A percentile compares a stretch with the other conserved stretches of the same genome.
These are phyloP conservation scores for Trichaptum fuscoviolaceum DNA, from an alignment of 768 basidiomycete species.

Conservation along the genomic window DNA sequence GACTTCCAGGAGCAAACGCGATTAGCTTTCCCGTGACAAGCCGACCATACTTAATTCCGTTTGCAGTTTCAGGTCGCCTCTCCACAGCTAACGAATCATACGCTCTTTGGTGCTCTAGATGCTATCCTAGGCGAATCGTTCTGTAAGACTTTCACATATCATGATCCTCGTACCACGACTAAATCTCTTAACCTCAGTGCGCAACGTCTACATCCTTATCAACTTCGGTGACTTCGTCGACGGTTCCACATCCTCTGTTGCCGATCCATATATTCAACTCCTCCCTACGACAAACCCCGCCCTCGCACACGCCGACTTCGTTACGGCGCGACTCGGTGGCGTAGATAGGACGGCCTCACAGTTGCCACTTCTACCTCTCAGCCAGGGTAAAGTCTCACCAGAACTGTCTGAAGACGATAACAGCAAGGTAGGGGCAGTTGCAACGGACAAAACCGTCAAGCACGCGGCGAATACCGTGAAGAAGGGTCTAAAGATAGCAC, in stretches of 20 bases:
- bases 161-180: not conserved
- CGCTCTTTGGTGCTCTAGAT: conserved; percentile 51
- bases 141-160: conserved; percentile 36
- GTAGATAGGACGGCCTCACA: not conserved
- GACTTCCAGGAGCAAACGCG: not conserved
- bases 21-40: not conserved
- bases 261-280: conserved; percentile 30
- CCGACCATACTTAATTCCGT: conserved; percentile 8
- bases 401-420: no score
- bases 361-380: no score
- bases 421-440: no score
- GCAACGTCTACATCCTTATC: conserved; percentile 32
- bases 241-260: conserved; percentile 22
- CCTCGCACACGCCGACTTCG: conserved; percentile 31
- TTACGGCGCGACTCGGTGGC: conserved; percentile 23
- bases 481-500: not conserved
- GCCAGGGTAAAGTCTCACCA: no score
- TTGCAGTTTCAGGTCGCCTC: conserved; percentile 78
- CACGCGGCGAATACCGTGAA: not conserved
- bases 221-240: conserved; percentile 32
- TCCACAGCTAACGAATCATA: conserved; percentile 66
- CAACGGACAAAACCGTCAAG: no score
- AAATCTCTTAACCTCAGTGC: conserved; percentile 20
- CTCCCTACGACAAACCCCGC: conserved; percentile 42
- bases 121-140: conserved; percentile 83